Conservation (phyloP, 2,329 filamentous ascomycete genomes). For the Fusarium continuum region DNA sequence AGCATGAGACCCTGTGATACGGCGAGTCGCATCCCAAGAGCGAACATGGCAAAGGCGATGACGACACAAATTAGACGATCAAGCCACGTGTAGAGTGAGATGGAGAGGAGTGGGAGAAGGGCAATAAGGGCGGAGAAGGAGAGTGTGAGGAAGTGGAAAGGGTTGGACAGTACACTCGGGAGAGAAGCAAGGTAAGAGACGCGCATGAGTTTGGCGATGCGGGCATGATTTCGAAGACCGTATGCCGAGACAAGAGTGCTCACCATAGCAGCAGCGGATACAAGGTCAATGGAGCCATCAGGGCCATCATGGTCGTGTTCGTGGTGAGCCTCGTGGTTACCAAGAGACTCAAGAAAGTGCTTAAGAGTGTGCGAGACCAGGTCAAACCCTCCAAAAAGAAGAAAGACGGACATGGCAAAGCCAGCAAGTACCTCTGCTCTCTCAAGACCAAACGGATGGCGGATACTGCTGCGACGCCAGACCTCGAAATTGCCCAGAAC, state of each 20-base stretch:
- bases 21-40: constrained; percentile 83
- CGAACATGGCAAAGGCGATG: constrained; percentile 89
- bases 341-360: constrained; percentile 78
- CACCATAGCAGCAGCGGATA: constrained; percentile 81
- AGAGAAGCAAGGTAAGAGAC: constrained; percentile 83
- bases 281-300: constrained; percentile 81
- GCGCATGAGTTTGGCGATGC: constrained; percentile 91
- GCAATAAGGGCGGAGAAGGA: constrained; percentile 85
- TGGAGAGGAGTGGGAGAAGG: constrained; percentile 80
- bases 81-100: constrained; percentile 83
- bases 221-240: constrained; percentile 86
- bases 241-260: constrained; percentile 89
- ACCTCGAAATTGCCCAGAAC: constrained; percentile 97
- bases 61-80: constrained; percentile 83
- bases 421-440: constrained; percentile 93
- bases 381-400: constrained; percentile 97
- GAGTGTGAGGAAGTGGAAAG: constrained; percentile 92
- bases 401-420: constrained; percentile 93
- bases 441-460: constrained; percentile 93
- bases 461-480: constrained; percentile 91
- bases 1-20: constrained; percentile 92
- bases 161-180: constrained; percentile 89
- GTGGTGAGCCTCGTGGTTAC: constrained; percentile 75
- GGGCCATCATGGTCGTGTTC: constrained; percentile 71
- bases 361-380: constrained; percentile 93